These are phyloP conservation scores for Porcisia hertigi DNA, from an alignment of 208 protist species.

Conservation along the genomic window DNA sequence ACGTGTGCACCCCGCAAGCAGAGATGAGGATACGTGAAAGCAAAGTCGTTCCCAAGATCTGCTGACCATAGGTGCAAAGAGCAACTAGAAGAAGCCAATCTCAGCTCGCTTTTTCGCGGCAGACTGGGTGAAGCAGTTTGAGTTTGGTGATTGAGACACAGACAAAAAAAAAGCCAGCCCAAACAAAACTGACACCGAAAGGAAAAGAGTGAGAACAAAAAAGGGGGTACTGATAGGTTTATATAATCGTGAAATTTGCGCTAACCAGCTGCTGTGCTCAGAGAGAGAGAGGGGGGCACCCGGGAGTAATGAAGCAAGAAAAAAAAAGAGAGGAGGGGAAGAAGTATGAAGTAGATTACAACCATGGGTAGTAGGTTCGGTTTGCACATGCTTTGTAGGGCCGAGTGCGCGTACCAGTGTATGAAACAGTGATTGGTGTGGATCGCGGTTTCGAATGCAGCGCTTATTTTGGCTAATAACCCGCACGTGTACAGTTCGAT, in stretches of 20 bases:
- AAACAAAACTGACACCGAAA: conserved; percentile 3
- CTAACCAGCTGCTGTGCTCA: not conserved
- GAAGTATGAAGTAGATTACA: not conserved
- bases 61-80: not conserved
- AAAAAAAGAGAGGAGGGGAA: not conserved
- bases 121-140: not conserved
- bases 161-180: not conserved
- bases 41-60: not conserved
- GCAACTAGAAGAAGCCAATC: not conserved
- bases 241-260: conserved; percentile 10
- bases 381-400: not conserved
- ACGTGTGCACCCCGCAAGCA: not conserved
- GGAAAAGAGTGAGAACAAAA: conserved; percentile 4
- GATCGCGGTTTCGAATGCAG: not conserved
- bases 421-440: not conserved
- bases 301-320: not conserved
- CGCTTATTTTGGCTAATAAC: not conserved
- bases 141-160: not conserved
- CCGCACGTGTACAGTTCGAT: not conserved
- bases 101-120: not conserved
- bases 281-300: not conserved
- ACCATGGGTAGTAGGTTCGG: not conserved
- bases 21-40: not conserved
- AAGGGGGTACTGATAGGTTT: conserved; percentile 24
- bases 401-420: not conserved